These are phyloP conservation scores for Dioszegia aurantiaca DNA, from an alignment of 768 basidiomycete species.

Conservation along the genomic window DNA sequence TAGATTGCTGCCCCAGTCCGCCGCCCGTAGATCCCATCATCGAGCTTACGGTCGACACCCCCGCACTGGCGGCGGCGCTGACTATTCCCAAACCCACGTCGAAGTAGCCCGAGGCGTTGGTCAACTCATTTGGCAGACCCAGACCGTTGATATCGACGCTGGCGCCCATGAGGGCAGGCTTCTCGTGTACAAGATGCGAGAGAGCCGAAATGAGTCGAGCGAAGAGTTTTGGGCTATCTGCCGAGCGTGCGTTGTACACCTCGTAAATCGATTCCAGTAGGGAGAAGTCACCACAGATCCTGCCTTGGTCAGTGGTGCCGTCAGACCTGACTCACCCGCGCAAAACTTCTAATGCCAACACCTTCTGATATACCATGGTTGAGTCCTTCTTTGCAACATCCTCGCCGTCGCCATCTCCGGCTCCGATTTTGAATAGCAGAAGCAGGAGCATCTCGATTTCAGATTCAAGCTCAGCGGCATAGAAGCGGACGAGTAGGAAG, in stretches of 20 bases:
- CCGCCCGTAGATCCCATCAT: conserved; percentile 75
- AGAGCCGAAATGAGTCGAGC: conserved; percentile 74
- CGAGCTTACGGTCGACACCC: conserved; percentile 77
- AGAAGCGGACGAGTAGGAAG: conserved; percentile 88
- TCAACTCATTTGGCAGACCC: conserved; percentile 56
- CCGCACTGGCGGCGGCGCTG: conserved; percentile 75
- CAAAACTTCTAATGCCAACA: conserved; percentile 87
- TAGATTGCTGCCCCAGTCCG: conserved; percentile 64
- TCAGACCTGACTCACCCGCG: conserved; percentile 58
- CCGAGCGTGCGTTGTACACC: conserved; percentile 30
- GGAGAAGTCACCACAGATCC: conserved; percentile 45
- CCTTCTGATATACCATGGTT: conserved; percentile 76
- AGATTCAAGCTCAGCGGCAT: conserved; percentile 71
- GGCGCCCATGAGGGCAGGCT: conserved; percentile 77
- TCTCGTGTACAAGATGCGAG: conserved; percentile 83
- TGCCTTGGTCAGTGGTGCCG: conserved; percentile 10
- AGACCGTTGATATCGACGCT: conserved; percentile 75
- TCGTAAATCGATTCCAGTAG: conserved; percentile 40
- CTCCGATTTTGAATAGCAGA: conserved; percentile 55
- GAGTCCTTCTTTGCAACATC: conserved; percentile 26
- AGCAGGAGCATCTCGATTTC: conserved; percentile 85
- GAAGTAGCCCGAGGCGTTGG: conserved; percentile 29
- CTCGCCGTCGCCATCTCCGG: conserved; percentile 52
- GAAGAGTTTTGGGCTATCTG: conserved; percentile 24
- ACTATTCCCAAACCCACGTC: conserved; percentile 63